Conservation (phyloP, 768 basidiomycete genomes). For the Filobasidium floriforme region DNA sequence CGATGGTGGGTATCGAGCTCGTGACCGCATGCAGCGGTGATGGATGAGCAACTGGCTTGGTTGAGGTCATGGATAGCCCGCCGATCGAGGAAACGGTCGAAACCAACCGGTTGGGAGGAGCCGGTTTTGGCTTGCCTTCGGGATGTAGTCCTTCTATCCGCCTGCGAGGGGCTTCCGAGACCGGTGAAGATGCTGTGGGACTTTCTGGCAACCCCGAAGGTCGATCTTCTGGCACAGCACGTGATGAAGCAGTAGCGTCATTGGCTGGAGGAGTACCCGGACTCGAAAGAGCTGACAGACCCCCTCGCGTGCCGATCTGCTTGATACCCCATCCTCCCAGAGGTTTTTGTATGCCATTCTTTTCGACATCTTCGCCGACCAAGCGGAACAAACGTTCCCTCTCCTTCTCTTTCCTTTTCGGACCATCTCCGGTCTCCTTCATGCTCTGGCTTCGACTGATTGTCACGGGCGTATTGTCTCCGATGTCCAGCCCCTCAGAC, state of each 20-base stretch:
- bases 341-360: slow-evolving; percentile 21
- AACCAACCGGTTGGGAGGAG: background rate
- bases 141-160: background rate
- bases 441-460: slow-evolving; percentile 24
- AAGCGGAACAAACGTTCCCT: slow-evolving; percentile 37
- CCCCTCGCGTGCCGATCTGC: slow-evolving; percentile 35
- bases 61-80: background rate
- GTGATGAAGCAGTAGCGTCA: no score
- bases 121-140: background rate
- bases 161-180: background rate
- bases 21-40: background rate
- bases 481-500: background rate
- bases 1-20: background rate
- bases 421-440: slow-evolving; percentile 18
- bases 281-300: slow-evolving; percentile 9
- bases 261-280: background rate
- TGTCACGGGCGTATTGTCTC: background rate
- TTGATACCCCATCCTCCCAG: slow-evolving; percentile 31
- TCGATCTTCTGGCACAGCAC: background rate
- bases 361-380: slow-evolving; percentile 41
- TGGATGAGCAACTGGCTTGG: slow-evolving; percentile 12
- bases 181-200: background rate
- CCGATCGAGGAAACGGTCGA: slow-evolving; percentile 3
- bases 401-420: slow-evolving; percentile 30
- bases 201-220: background rate